These are phyloP conservation scores for Coemansia sp. DNA, from an alignment of 192 early-diverging fungal species.

Conservation along the genomic window DNA sequence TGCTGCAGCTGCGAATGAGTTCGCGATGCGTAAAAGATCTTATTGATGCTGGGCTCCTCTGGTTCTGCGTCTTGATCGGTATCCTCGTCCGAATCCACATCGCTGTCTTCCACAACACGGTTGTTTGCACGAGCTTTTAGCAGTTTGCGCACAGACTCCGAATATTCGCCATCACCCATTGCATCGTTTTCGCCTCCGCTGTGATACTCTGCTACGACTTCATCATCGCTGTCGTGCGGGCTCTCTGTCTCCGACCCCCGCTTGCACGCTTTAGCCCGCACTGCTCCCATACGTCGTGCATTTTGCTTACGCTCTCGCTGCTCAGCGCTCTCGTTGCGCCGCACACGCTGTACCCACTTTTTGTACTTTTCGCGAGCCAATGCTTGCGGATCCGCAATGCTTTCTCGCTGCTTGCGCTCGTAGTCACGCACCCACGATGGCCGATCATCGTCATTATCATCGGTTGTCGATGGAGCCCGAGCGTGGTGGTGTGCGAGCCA, in stretches of 20 bases:
- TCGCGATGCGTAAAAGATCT: constrained; percentile 69
- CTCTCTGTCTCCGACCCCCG: not conserved
- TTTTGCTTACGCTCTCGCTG: constrained; percentile 12
- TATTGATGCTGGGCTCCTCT: constrained; percentile 45
- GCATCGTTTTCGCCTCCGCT: constrained; percentile 54
- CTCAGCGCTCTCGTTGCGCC: not conserved
- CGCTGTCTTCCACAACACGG: constrained; percentile 16
- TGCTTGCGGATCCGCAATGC: not conserved
- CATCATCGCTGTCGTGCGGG: not conserved
- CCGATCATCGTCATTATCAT: not conserved
- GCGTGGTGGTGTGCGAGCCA: constrained; percentile 70
- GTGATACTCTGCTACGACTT: constrained; percentile 14
- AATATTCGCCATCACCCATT: constrained; percentile 55
- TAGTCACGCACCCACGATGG: constrained; percentile 56
- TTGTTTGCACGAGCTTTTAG: constrained; percentile 43
- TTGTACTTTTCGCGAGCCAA: constrained; percentile 16
- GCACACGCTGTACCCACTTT: constrained; percentile 29
- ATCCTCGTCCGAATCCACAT: constrained; percentile 18
- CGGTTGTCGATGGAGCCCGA: not conserved
- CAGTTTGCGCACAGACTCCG: constrained; percentile 59
- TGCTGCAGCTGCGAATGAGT: constrained; percentile 93
- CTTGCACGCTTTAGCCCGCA: not conserved
- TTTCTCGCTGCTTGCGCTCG: constrained; percentile 13
- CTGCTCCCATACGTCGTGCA: constrained; percentile 9
- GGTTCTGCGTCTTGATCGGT: constrained; percentile 38